Percentiles rank a stretch among this genome's conserved stretches.
Conservation (phyloP, 2,329 filamentous ascomycete genomes). For the Aspergillus texensis region DNA sequence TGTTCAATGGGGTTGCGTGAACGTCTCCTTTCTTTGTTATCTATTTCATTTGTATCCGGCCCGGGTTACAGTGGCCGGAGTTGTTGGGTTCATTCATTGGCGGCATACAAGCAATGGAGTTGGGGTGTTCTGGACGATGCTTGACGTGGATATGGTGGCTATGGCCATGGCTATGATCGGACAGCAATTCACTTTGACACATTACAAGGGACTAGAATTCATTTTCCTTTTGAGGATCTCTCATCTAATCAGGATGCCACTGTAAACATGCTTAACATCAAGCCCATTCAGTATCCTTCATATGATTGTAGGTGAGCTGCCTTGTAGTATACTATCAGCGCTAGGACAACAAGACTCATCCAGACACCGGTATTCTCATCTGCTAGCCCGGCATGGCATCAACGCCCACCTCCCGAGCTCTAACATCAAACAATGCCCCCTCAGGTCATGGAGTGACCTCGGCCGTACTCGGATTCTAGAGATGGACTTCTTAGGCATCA, state of each 20-base stretch:
- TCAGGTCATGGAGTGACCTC: no score
- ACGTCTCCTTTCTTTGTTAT: constrained; percentile 8
- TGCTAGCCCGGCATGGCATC: no score
- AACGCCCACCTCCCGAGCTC: no score
- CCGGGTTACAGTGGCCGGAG: constrained; percentile 4
- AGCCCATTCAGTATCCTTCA: neutral
- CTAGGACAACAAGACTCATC: no score
- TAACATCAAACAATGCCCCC: no score
- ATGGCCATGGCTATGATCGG: constrained; percentile 4
- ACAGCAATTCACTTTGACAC: constrained; percentile 5
- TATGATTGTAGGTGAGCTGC: no score
- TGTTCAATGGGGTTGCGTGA: neutral
- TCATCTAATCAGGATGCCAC: neutral
- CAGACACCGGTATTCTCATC: no score
- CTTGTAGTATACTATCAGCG: no score
- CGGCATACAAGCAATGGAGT: constrained; percentile 18
- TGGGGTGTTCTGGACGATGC: constrained; percentile 13
- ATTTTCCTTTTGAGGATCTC: neutral
- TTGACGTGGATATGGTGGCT: constrained; percentile 4
- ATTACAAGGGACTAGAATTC: neutral
- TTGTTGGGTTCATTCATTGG: constrained; percentile 10
- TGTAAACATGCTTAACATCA: neutral
- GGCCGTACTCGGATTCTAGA: no score
- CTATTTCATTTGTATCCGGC: constrained; percentile 7
- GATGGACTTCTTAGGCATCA: no score